Evolutionary conservation across 2,329 filamentous ascomycete genomes (phyloP), one percentile per base, ranked within the genome.

Genomic region (Aspergillaceae sp.): DNA sequence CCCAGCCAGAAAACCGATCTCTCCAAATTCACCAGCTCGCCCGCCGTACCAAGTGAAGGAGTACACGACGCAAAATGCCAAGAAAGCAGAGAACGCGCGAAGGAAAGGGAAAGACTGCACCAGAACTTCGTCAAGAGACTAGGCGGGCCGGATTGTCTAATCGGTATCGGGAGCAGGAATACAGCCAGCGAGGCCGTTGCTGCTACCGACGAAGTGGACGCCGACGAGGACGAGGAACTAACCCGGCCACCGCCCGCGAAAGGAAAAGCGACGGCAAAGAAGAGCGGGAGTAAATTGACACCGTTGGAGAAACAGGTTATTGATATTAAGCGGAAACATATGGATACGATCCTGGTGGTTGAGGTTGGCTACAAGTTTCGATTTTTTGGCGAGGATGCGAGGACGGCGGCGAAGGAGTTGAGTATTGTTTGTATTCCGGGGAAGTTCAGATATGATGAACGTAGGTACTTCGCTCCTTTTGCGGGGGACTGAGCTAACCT

Each of bases 351-450:
- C 19, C 75, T 98, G 30, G 86, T 97, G 8, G 83, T 97, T 44
- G 91, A 98, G 64, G 92, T 97, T 6, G 92, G 92, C 43, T 98
- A 98, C 71, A 98, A 98, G 64, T 98, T 94, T 69, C 83, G 86
- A 32, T 95, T 98, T 71, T 95, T 95, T 61, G 92, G 92, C 7
- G 91, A 97, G 59, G 92, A 98, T 71, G 92, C 92, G 6, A 80
- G 89, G 44, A 79, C 82, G 45, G 92, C 91, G 4, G 87, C 90
- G 8, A 94, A 91, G 65, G 88, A 91, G 63, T 74, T 98, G 42
- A 86, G 88, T 49, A 96, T 98, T 55, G 86, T 98, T 35, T 98
- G 92, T 64, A 96, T 98, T 56, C 91, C 92, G 0, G 92, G 92
- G 33, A 97, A 96, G 62, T 82, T 91, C 65, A 79, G 91, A 60